Conservation (phyloP, 179 eudicot species). For the Nepenthes alata region DNA sequence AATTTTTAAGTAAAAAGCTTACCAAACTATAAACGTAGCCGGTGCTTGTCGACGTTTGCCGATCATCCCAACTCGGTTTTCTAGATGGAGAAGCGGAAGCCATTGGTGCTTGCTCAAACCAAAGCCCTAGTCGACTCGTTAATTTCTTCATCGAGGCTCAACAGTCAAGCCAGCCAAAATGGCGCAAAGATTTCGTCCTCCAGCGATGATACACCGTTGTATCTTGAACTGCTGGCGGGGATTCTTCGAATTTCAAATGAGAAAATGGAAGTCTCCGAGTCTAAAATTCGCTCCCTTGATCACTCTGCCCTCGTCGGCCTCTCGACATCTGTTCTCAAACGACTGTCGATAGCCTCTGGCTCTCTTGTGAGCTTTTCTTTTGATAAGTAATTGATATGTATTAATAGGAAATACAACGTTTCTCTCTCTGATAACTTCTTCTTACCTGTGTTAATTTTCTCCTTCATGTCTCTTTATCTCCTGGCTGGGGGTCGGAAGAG, state of each 20-base stretch:
- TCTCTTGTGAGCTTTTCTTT: constrained; percentile 39
- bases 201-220: constrained; percentile 12
- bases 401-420: neutral
- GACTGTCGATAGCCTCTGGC: constrained; percentile 62
- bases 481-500: too few relatives aligned
- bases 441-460: neutral
- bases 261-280: constrained; percentile 9
- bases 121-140: constrained; percentile 53
- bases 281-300: constrained; percentile 25
- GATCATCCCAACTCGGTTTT: too few relatives aligned
- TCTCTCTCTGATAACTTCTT: neutral
- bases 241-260: constrained; percentile 38
- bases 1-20: too few relatives aligned
- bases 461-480: too few relatives aligned
- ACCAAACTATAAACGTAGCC: too few relatives aligned
- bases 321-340: constrained; percentile 52
- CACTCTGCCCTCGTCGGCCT: constrained; percentile 61
- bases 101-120: constrained; percentile 77
- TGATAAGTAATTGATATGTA: too few relatives aligned
- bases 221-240: constrained; percentile 43
- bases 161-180: neutral
- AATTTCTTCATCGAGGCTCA: constrained; percentile 17
- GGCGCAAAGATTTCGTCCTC: constrained; percentile 6
- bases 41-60: too few relatives aligned
- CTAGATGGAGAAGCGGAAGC: constrained; percentile 65